Percentiles rank a stretch among this genome's conserved stretches.
phyloP scores from a whole-genome alignment of 108 stramenopile species.

The Skeletonema grethae region DNA sequence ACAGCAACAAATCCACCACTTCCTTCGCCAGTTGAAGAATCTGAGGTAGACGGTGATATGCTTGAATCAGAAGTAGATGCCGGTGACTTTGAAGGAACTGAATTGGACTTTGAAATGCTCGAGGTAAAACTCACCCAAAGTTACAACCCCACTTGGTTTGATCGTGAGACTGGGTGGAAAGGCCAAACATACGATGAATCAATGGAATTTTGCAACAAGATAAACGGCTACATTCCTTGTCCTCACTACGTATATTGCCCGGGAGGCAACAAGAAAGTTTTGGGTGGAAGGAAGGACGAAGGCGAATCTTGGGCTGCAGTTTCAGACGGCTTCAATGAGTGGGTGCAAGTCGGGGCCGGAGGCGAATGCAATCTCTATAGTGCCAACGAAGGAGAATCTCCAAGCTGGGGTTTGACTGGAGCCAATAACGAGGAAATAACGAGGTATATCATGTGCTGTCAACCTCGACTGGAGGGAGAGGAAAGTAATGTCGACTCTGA shows the following conservation, averaged over 20 bases:
- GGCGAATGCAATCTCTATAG: slow-evolving; percentile 30
- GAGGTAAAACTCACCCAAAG: slow-evolving; percentile 9
- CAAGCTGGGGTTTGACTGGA: slow-evolving; percentile 32
- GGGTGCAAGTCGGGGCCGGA: slow-evolving; percentile 37
- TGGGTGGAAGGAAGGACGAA: slow-evolving; percentile 20
- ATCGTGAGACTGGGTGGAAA: slow-evolving; percentile 25
- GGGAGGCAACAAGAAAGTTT: slow-evolving; percentile 11
- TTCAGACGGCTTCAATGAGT: slow-evolving; percentile 38
- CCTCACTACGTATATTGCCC: slow-evolving; percentile 26
- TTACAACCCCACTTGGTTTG: slow-evolving; percentile 29
- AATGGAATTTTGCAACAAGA: slow-evolving; percentile 13
- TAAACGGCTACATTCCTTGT: slow-evolving; percentile 25
- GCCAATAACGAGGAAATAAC: slow-evolving; percentile 28
- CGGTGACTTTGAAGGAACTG: background rate
- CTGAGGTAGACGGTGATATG: background rate
- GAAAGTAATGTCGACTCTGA: background rate
- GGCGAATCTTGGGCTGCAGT: slow-evolving; percentile 47
- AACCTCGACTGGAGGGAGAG: background rate
- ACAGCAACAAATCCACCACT: slow-evolving; percentile 17
- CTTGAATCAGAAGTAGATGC: background rate
- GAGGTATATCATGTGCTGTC: slow-evolving; percentile 30
- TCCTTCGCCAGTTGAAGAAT: background rate
- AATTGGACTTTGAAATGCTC: slow-evolving; percentile 2
- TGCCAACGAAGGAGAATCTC: slow-evolving; percentile 5
- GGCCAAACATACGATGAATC: slow-evolving; percentile 23